Conservation (phyloP, 1,284 basidiomycete genomes). For the Ganoderma lucidum region DNA sequence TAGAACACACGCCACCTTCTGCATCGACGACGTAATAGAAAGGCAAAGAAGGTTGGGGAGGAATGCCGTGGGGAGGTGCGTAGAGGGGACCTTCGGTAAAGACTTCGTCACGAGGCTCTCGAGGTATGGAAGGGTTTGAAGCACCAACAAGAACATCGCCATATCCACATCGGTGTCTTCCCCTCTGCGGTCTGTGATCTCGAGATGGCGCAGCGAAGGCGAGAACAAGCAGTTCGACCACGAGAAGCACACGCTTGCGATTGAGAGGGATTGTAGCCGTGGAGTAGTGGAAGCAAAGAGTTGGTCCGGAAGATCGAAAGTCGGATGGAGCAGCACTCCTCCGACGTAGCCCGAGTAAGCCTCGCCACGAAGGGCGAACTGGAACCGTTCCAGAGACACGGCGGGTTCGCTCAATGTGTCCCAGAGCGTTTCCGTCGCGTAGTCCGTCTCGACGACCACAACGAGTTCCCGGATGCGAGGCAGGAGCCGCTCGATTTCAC, state of each 20-base stretch:
- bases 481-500: neutral
- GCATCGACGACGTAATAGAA: neutral
- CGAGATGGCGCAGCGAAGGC: constrained; percentile 13
- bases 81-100: neutral
- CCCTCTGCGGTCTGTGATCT: constrained; percentile 7
- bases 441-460: constrained; percentile 17
- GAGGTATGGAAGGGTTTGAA: neutral
- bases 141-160: neutral
- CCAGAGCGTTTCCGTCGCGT: constrained; percentile 8
- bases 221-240: constrained; percentile 16
- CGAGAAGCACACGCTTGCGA: constrained; percentile 11
- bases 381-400: constrained; percentile 9
- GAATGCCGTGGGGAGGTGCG: neutral
- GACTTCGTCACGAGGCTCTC: constrained; percentile 6
- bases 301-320: neutral
- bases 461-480: constrained; percentile 12
- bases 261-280: neutral
- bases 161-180: neutral
- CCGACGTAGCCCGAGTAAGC: constrained; percentile 5
- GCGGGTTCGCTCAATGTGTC: constrained; percentile 2
- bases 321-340: neutral
- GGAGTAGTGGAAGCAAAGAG: neutral
- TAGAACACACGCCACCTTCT: neutral
- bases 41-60: neutral
- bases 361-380: constrained; percentile 11